Base-by-base conservation (phyloP, 1,139 yeast species). In the Pichiaceae sp. region DNA sequence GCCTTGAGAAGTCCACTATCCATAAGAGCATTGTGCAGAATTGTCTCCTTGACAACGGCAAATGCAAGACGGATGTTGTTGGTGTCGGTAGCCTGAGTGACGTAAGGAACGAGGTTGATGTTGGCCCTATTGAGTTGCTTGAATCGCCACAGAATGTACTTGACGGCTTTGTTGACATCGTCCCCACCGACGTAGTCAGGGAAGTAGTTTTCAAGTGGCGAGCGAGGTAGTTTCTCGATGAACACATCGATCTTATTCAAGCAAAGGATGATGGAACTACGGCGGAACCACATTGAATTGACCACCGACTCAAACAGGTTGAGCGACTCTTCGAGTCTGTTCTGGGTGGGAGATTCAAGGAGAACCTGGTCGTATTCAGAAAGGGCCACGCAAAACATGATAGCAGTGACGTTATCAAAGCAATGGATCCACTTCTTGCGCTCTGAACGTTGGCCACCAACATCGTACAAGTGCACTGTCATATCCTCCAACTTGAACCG, bases 371-470 rank as follows among this genome's bases (percentile, higher is more conserved):
- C 96, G 53, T 87, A 87, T 57, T 87, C 96, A 2, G 91, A 79
- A 37, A 87, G 63, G 0, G 96, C 89, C 17, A 86, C 95, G 59
- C 96, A 86, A 57, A 86, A 87, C 41, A 87, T 85, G 35, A 87
- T 83, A 36, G 84, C 67, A 0, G 96, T 83, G 25, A 87, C 96
- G 50, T 87, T 86, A 59, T 87, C 95, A 53, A 87, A 87, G 55
- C 96, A 87, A 59, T 87, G 94, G 47, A 87, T 87, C 96, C 96
- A 87, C 58, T 87, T 87, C 53, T 85, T 85, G 38, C 96, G 75
- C 62, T 87, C 96, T 2, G 91, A 78, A 49, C 96, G 66, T 60
- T 87, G 96, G 2, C 96, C 96, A 44, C 96, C 96, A 35, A 87
- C 96, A 57, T 87, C 96, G 55, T 72, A 86, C 70, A 87, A 76